Evolutionary conservation across 176 grass and related monocot genomes (phyloP), one percentile per base, ranked within the genome.

Genomic region (Bonia amplexicaulis): DNA sequence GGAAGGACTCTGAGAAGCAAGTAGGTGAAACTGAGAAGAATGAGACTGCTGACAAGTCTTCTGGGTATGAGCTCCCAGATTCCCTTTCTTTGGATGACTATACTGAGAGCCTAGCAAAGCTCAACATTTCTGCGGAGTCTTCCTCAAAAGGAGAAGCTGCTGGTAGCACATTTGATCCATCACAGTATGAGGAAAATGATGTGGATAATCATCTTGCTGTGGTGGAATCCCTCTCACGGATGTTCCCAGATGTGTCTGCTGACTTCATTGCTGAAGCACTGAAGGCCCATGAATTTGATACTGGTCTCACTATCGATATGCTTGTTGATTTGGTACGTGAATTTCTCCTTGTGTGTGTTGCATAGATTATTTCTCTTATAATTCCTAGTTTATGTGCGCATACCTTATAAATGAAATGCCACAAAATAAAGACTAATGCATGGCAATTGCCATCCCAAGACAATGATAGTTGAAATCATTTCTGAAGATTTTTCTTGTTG

Each of bases 221-320:
- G 53, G 64, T 94, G 47, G 71, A 88, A 20, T 87, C 23, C 57
- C 55, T 94, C 66, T 78, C 80, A 0, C 75, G 41, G 35, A 82
- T 94, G 58, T 94, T 91, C 82, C 89, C 92, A 25, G 80, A 89
- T 85, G 82, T 94, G 27, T 82, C 89, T 70, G 42, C 69, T n/a
- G 89, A 94, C 22, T 94, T 78, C 69, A 88, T 94, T 53, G 33
- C 59, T 42, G 92, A 82, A 46, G 76, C 82, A 33, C 80, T 94
- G 42, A 80, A 77, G 63, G 86, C 73, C 27, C 63, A 86, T 48
- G 58, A 84, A 7, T 88, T 88, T 49, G 82, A 91, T 35, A 2
- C 83, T 7, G 82, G 35, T 23, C 79, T 63, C 26, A 89, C 89
- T 25, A 33, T 89, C 2, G 84, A 87, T 78, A 80, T 89, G 84